Conservation (phyloP, 106 monocot genomes). For the Apostasia ramifera region DNA sequence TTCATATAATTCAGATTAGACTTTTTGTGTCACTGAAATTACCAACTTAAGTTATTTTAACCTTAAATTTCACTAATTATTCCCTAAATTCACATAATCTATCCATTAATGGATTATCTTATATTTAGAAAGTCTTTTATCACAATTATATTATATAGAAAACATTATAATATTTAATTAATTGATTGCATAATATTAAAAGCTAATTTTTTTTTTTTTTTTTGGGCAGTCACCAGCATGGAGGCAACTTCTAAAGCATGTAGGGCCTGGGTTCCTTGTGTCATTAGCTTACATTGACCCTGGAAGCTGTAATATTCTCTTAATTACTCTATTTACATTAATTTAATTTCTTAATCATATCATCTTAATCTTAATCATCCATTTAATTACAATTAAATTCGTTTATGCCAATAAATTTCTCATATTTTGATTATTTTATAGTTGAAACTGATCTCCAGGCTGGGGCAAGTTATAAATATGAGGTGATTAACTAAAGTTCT, state of each 20-base stretch:
- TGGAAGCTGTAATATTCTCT: constrained; percentile 38
- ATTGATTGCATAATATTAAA: too few species aligned
- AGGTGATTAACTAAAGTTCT: constrained; percentile 22
- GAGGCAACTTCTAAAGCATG: constrained; percentile 59
- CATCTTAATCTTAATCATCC: neutral
- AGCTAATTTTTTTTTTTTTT: too few species aligned
- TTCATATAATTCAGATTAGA: too few species aligned
- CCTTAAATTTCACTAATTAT: too few species aligned
- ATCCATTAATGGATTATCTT: too few species aligned
- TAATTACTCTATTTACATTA: neutral
- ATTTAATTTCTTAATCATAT: neutral
- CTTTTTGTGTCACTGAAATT: too few species aligned
- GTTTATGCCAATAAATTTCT: too few species aligned
- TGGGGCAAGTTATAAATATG: constrained; percentile 56
- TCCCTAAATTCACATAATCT: too few species aligned
- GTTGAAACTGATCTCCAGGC: constrained; percentile 79
- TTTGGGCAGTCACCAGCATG: constrained; percentile 8
- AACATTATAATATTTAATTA: too few species aligned
- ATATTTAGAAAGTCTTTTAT: too few species aligned
- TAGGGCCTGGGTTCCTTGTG: constrained; percentile 87
- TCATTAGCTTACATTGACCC: constrained; percentile 89
- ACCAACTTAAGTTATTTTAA: too few species aligned
- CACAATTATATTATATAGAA: too few species aligned
- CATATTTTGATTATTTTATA: neutral
- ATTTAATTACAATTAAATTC: neutral